A percentile compares a stretch with the other conserved stretches of the same genome.
phyloP scores from a whole-genome alignment of 2,329 filamentous ascomycete genomes.

The Colletotrichum tamarilloi region DNA sequence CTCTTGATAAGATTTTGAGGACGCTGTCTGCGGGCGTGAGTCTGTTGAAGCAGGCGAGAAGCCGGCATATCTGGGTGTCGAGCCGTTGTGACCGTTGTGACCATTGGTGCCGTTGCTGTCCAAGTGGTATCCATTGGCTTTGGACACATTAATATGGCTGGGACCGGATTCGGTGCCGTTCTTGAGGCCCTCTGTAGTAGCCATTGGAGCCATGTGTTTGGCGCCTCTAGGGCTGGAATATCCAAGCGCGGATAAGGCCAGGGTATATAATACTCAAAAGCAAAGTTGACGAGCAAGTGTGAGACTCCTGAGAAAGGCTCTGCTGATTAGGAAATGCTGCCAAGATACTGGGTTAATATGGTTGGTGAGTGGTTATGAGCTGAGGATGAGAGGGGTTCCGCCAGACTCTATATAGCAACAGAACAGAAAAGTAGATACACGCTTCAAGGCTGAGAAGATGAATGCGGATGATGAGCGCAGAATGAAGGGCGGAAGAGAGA shows the following conservation, averaged over 20 bases:
- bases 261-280: not conserved
- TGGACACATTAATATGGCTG: conserved; percentile 19
- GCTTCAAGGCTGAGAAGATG: not conserved
- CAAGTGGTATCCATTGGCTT: conserved; percentile 20
- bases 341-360: not conserved
- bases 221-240: not conserved
- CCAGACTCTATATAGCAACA: conserved; percentile 23
- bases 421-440: not conserved
- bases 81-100: conserved; percentile 18
- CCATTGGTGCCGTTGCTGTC: conserved; percentile 15
- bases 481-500: not conserved
- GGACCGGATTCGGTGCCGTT: conserved; percentile 15
- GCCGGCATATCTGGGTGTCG: conserved; percentile 20
- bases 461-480: conserved; percentile 11
- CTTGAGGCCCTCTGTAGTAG: not conserved
- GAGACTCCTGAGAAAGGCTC: not conserved
- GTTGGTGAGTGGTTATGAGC: not conserved
- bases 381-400: not conserved
- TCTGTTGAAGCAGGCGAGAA: conserved; percentile 25
- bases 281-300: not conserved
- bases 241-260: not conserved
- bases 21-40: conserved; percentile 28
- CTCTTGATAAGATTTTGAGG: conserved; percentile 33
- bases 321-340: not conserved
- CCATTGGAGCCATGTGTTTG: conserved; percentile 31